Base-by-base conservation (phyloP, 352 stramenopile genomes). In the Saprolegnia parasitica region DNA sequence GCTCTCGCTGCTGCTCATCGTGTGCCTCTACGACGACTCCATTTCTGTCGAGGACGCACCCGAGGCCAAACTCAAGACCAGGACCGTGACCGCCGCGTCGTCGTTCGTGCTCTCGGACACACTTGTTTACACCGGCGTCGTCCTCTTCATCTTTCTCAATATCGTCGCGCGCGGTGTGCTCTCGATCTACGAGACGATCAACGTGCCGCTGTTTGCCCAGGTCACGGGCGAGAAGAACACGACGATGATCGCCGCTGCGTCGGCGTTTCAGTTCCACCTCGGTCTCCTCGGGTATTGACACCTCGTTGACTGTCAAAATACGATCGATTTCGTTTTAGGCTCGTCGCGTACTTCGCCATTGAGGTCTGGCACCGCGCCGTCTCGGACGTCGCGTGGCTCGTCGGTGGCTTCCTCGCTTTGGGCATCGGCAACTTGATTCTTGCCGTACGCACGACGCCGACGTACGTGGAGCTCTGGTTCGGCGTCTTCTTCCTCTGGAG, bases 101-200 rank as follows among this genome's bases (percentile, higher is more conserved):
- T 16, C 52, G 11, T 60, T 60, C 20, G 35, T 11, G 9, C 52
- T 60, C 52, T 60, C 52, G 16, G 80, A 86, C 55, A 78, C 77
- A 35, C 79, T 90, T 65, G 81, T 91, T 18, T 82, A 82, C 64
- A 86, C 87, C 65, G 85, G 85, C 47, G 78, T 81, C 0, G 71
- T 79, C 18, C 78, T 93, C 11, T 93, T 91, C 71, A 89, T 93
- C 71, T 86, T 89, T 67, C 74, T 93, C 45, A 93, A 93, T 73
- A 88, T 91, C 63, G 86, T 76, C 52, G 82, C 81, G 4, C 81
- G 85, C 16, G 85, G 83, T 23, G 89, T 93, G 21, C 56, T 93
- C 56, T 90, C 83, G 1, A 82, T 91, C 1, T 93, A 91, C 46
- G 85, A 93, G 74, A 93, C 85, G 4, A 83, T 90, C 37, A 89